These are phyloP conservation scores for Amphichorda felina DNA, from an alignment of 2,329 filamentous ascomycete species.

Conservation along the genomic window DNA sequence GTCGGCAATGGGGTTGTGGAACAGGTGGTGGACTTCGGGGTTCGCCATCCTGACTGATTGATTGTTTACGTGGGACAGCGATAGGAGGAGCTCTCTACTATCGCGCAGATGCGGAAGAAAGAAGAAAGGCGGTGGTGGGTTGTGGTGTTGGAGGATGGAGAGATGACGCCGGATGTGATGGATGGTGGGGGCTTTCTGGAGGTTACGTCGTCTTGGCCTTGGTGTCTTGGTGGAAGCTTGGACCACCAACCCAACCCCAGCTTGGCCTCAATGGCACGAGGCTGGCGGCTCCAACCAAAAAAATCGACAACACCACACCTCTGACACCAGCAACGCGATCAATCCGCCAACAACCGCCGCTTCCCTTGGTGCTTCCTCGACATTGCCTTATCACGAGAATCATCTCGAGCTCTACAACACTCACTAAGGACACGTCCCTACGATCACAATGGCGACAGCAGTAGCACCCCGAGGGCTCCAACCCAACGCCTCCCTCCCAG, in stretches of 20 bases:
- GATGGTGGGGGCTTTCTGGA: conserved; percentile 2
- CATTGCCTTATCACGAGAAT: neutral
- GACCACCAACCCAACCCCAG: too few species aligned
- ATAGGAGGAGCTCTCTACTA: conserved; percentile 86
- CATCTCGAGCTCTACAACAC: neutral
- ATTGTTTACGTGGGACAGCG: conserved; percentile 13
- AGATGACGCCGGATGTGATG: neutral
- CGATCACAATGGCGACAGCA: conserved; percentile 19
- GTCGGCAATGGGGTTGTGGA: conserved; percentile 92
- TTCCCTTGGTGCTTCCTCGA: too few species aligned
- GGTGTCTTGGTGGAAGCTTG: too few species aligned
- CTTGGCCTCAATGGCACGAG: neutral
- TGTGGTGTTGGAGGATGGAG: conserved; percentile 7
- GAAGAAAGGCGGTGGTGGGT: conserved; percentile 4
- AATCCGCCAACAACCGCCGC: neutral
- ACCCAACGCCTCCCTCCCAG: conserved; percentile 28
- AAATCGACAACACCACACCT: neutral
- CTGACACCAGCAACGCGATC: neutral
- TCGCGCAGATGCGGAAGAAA: conserved; percentile 27
- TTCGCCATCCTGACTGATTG: conserved; percentile 51
- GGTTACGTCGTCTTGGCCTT: too few species aligned
- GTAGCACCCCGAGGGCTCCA: conserved; percentile 26
- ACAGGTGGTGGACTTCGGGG: conserved; percentile 91
- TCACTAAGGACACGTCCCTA: too few species aligned
- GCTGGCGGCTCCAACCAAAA: conserved; percentile 2